Evolutionary conservation across 208 protist species (phyloP), one percentile per base, ranked within the genome.

Genomic region (Crithidia fasciculata): DNA sequence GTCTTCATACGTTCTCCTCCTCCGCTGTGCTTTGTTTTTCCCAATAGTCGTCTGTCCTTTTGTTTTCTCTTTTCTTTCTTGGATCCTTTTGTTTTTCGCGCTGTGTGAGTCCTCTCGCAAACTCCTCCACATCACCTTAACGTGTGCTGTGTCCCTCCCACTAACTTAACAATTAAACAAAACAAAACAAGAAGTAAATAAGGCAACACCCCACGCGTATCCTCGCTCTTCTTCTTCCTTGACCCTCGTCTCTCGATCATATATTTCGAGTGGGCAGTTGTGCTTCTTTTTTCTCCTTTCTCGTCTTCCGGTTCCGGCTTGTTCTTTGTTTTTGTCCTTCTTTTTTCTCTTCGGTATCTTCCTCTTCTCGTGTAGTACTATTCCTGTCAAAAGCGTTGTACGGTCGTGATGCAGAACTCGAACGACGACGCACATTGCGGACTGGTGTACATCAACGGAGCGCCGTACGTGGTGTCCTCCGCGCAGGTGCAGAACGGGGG

Each of bases 391-490:
- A 28, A 0, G 28, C 28, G 28, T 28, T 28, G 28, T 28, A 28
- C 28, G 28, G 45, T 49, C 12, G 45, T 15, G 3, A 68, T 68
- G 62, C 62, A 19, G 49, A 18, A 43, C 4, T 18, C 9, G 13
- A 57, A 3, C 49, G 62, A 68, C 5, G 62, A 68, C 62, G 28
- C 36, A 15, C 49, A 54, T 8, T 37, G 37, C 49, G 12, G 12
- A 3, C 37, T 68, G 62, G 8, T 68, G 3, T 68, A 68, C 49
- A 54, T 68, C 49, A 57, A 57, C 49, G 62, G 62, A 13, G 40
- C 49, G 19, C 62, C 49, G 3, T 68, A 68, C 62, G 5, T 57
- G 13, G 37, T 45, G 47, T 55, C 62, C 19, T 19, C 62, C 4
- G 49, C 37, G 39, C 49, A n/a, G 41, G 9, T 57, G 37, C 62